These are phyloP conservation scores for Dalechampia spathulata DNA, from an alignment of 441 rosid genomes.

Conservation along the genomic window DNA sequence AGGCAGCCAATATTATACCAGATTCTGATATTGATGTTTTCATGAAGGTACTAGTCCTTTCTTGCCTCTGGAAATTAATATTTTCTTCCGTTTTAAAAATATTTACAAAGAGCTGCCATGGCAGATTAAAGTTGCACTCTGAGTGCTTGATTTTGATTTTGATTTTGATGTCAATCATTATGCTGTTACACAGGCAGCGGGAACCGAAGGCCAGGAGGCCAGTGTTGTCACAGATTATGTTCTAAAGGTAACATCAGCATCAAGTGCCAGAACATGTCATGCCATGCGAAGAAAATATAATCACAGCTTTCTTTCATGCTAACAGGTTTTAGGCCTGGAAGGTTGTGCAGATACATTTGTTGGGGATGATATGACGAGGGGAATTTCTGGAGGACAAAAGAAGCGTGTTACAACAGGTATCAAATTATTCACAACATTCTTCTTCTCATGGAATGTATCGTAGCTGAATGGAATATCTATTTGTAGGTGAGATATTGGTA, in stretches of 20 bases:
- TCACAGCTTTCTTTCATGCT: neutral
- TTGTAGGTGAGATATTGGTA: conserved; percentile 72
- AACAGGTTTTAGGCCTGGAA: conserved; percentile 75
- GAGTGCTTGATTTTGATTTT: neutral
- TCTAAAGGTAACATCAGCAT: conserved; percentile 31
- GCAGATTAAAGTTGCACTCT: no score
- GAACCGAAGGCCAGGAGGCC: conserved; percentile 55
- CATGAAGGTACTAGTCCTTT: conserved; percentile 36
- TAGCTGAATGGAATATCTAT: neutral
- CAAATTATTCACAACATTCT: neutral
- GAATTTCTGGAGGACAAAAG: conserved; percentile 85
- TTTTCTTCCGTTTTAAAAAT: no score
- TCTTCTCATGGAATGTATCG: neutral
- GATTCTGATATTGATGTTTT: conserved; percentile 29
- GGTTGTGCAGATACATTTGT: conserved; percentile 76
- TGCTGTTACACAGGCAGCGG: conserved; percentile 39
- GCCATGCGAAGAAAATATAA: neutral
- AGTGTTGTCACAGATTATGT: conserved; percentile 63
- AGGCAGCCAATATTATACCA: conserved; percentile 23
- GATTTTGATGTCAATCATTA: neutral
- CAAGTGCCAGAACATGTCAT: neutral
- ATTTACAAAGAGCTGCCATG: no score
- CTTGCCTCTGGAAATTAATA: no score
- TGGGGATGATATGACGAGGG: conserved; percentile 81
- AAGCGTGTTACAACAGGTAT: conserved; percentile 82